Base-by-base conservation (phyloP, 257 asterid species). In the Nicotiana paniculata region DNA sequence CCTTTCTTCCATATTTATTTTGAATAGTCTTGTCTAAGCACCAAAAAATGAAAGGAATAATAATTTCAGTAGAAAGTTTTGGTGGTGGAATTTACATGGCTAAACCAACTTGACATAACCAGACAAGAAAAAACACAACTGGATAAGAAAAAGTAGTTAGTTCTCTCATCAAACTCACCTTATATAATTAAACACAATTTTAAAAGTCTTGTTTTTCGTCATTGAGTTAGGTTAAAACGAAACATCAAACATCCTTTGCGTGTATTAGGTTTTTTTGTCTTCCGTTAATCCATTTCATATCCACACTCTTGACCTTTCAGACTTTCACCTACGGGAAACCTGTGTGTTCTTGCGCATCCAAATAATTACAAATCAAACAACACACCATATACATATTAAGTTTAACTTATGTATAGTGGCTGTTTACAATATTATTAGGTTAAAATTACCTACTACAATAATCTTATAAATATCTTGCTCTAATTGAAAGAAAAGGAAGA, bases 201-300 rank as follows among this genome's bases (percentile, higher is more conserved):
- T 12, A 4, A 48, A 72, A 13, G 2, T 69, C 1, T 6, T 10
- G 9, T 35, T 55, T 28, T 24, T 82, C 8, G 53, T 75, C 76
- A 54, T 21, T 33, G 3, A 24, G 64, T 67, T 77, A 8, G 80
- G 75, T 55, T 39, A 59, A 77, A 54, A 9, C 53, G 39, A 67
- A 67, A 67, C 37, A 37, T 18, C 18, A 26, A 54, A 77, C 67
- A 37, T 77, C 58, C 28, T 78, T 67, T 37, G 26, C 58, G 67
- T 82, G 76, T 64, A 48, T 76, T 64, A 62, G 68, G 46, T 82
- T 82, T 84, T 72, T 35, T 46, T 46, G 58, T 46, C 61, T 46
- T 72, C 79, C 17, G 21, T 46, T 72, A 11, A 72, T 46, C 77
- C 33, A 35, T 70, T 21, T 39, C 58, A 70, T 11, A 15, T 69